Evolutionary conservation across 2,329 filamentous ascomycete species (phyloP).

Genomic region (Cordyceps fumosorosea): DNA sequence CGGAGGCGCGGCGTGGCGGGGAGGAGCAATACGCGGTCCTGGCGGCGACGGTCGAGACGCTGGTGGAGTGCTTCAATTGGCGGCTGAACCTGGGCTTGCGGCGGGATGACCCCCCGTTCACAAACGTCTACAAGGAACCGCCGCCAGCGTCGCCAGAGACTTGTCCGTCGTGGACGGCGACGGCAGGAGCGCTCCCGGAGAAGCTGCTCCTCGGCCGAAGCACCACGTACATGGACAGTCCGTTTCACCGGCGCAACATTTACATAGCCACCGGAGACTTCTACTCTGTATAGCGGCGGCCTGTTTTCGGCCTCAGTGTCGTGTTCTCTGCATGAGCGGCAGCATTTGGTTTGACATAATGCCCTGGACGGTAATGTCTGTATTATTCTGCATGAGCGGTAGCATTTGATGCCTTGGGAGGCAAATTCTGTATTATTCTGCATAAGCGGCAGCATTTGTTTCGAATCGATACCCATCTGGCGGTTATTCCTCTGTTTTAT

Average conservation of each 20-base stretch:
- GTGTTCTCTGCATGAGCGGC: not conserved
- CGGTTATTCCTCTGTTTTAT: not conserved
- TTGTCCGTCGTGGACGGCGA: slow-evolving; percentile 11
- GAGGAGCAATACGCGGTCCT: slow-evolving; percentile 20
- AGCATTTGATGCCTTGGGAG: not conserved
- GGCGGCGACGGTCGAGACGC: slow-evolving; percentile 19
- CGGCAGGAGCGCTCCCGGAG: slow-evolving; percentile 3
- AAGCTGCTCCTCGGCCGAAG: slow-evolving; percentile 9
- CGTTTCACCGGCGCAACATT: slow-evolving; percentile 14
- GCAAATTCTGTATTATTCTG: not conserved
- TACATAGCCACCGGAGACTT: slow-evolving; percentile 14
- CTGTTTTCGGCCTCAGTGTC: not conserved
- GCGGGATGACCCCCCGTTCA: not conserved
- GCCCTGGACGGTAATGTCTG: too few relatives aligned
- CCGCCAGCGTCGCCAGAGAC: slow-evolving; percentile 6
- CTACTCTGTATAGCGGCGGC: slow-evolving; percentile 1
- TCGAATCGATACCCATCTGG: not conserved
- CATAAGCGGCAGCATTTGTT: not conserved
- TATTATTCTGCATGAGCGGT: not conserved
- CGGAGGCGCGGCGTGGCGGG: slow-evolving; percentile 19
- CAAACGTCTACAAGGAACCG: not conserved
- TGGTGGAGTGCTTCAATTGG: slow-evolving; percentile 21
- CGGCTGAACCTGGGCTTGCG: slow-evolving; percentile 19
- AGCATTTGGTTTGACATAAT: not conserved
- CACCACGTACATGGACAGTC: slow-evolving; percentile 10